Base-by-base conservation (phyloP, 495 filamentous ascomycete genomes). In the Amniculicola lignicola region DNA sequence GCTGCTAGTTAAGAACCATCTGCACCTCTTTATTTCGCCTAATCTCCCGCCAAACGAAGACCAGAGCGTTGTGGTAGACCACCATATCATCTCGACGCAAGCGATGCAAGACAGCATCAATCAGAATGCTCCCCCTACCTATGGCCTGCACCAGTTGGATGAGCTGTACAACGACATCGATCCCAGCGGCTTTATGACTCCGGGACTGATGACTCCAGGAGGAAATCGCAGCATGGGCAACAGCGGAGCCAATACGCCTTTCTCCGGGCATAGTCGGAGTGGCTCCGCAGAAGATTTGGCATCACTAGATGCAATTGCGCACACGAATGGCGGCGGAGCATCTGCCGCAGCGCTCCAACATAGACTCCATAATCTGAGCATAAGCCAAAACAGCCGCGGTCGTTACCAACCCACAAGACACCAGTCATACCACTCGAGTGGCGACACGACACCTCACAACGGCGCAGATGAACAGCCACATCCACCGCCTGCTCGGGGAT, bases 1-100 rank as follows among this genome's bases (percentile, higher is more conserved):
- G 29, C 55, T 87, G 81, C 80, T 96, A 41, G 87, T 90, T 16
- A 89, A 89, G 36, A 88, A 86, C 15, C 78, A 96, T 21, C 89
- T 98, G 25, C 85, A 85, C 25, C 83, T 98, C 27, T 96, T 92
- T 71, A 95, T 97, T 59, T 98, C 93, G 11, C 93, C 93, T 14
- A 87, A 89, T 63, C 81, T 94, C 66, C 82, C 87, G 9, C 77
- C 96, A 28, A 85, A 88, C 60, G 87, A 92, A 16, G 78, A 90
- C 55, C 88, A 90, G 49, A 83, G 83, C 56, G 74, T 89, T 15
- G 76, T 81, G 50, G 69, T 75, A 0, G 76, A 77, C 4, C 66
- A 72, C 40, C 67, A 70, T 43, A 68, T 70, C 12, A 62, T 69
- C 28, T 55, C 71, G 15, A 71, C 58, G 54, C 74, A 59, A 48